Evolutionary conservation across 768 basidiomycete genomes (phyloP).

Genomic region (Rhodotorula sphaerocarpa): DNA sequence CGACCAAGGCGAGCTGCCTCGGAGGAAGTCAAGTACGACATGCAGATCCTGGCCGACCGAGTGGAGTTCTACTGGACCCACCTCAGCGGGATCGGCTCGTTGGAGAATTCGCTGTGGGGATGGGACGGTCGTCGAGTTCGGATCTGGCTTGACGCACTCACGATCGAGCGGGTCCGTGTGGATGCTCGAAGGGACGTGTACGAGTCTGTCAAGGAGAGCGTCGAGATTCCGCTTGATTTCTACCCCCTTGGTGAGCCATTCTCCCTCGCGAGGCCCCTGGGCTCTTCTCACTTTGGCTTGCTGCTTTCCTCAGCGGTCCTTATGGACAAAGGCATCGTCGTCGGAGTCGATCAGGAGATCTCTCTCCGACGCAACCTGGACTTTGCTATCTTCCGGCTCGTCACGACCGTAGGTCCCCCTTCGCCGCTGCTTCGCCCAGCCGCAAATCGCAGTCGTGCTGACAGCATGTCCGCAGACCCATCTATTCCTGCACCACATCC

Average conservation of each 20-base stretch:
- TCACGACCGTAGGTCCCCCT: conserved; percentile 60
- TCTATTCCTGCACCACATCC: conserved; percentile 83
- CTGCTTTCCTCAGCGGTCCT: conserved; percentile 61
- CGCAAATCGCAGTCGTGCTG: too few relatives aligned
- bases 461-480: conserved; percentile 56
- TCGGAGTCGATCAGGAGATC: conserved; percentile 85
- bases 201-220: conserved; percentile 75
- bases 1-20: conserved; percentile 78
- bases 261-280: background rate
- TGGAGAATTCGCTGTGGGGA: conserved; percentile 97
- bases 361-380: conserved; percentile 65
- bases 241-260: conserved; percentile 74
- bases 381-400: conserved; percentile 83
- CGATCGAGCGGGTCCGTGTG: conserved; percentile 61
- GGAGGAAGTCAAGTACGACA: conserved; percentile 90
- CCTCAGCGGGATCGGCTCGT: conserved; percentile 76
- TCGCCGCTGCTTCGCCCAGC: background rate
- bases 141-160: conserved; percentile 90
- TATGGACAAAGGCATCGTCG: conserved; percentile 98
- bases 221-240: conserved; percentile 83
- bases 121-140: conserved; percentile 83
- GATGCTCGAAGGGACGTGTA: conserved; percentile 46
- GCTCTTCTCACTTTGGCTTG: too few relatives aligned
- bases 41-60: conserved; percentile 92
- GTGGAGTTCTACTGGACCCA: conserved; percentile 99